Conservation (phyloP, 495 filamentous ascomycete species). For the Neurospora terricola region DNA sequence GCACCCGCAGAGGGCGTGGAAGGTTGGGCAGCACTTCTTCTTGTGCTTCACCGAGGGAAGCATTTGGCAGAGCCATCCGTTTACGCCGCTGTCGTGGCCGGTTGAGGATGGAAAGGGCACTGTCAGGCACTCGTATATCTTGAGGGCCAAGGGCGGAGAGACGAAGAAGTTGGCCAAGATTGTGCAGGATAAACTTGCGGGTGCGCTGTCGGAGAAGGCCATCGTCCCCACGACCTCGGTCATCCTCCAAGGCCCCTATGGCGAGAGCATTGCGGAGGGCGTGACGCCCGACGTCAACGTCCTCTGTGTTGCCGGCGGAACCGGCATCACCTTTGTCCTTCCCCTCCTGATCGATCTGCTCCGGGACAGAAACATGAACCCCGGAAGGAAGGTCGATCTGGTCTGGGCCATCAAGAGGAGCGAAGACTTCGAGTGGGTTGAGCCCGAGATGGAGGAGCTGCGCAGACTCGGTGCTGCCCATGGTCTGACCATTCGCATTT, state of each 20-base stretch:
- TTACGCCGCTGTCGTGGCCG: conserved; percentile 48
- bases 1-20: conserved; percentile 46
- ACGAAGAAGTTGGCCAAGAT: conserved; percentile 43
- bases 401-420: conserved; percentile 50
- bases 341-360: conserved; percentile 41
- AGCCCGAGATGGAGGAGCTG: conserved; percentile 41
- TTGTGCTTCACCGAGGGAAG: conserved; percentile 49
- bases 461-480: conserved; percentile 25
- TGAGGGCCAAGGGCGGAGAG: conserved; percentile 50
- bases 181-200: conserved; percentile 21
- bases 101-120: conserved; percentile 12
- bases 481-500: conserved; percentile 42
- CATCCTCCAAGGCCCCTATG: conserved; percentile 51
- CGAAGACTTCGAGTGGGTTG: conserved; percentile 48
- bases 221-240: conserved; percentile 31
- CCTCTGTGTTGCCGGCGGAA: conserved; percentile 54
- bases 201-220: conserved; percentile 8
- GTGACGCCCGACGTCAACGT: conserved; percentile 40
- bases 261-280: conserved; percentile 34
- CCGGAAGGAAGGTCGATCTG: conserved; percentile 39
- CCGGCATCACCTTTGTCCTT: conserved; percentile 53
- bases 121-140: conserved; percentile 50
- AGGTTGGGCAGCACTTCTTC: conserved; percentile 56
- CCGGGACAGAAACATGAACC: conserved; percentile 15
- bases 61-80: conserved; percentile 60